phyloP scores from a whole-genome alignment of 257 asterid genomes.

The Nemophila menziesii region DNA sequence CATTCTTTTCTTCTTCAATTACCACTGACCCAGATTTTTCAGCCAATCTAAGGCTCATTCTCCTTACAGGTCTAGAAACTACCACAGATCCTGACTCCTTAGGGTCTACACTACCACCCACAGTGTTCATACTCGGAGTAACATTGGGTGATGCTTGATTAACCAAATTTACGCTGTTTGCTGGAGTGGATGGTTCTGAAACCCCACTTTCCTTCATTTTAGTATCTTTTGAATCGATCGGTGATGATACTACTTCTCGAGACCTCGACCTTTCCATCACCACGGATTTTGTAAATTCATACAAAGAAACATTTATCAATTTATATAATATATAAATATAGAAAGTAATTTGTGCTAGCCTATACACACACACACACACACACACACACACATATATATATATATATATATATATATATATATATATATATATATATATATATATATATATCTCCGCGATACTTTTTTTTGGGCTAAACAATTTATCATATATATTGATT shows the following conservation, averaged over 20 bases:
- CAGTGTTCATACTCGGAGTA: slow-evolving; percentile 20
- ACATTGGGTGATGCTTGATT: slow-evolving; percentile 11
- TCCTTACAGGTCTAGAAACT: slow-evolving; percentile 21
- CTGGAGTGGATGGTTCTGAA: slow-evolving; percentile 50
- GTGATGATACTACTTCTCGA: slow-evolving; percentile 22
- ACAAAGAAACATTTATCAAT: background rate
- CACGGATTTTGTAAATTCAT: slow-evolving; percentile 7
- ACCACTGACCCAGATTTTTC: slow-evolving; percentile 25
- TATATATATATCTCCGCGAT: no score
- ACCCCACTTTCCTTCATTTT: slow-evolving; percentile 14
- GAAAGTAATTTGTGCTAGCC: background rate
- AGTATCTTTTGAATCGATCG: slow-evolving; percentile 11
- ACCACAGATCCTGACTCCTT: slow-evolving; percentile 6
- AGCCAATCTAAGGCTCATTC: slow-evolving; percentile 63
- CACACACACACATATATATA: no score
- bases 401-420: no score
- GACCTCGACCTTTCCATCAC: slow-evolving; percentile 59
- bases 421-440: no score
- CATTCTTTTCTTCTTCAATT: slow-evolving; percentile 6
- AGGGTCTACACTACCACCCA: slow-evolving; percentile 4
- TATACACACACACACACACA: no score
- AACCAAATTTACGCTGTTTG: slow-evolving; percentile 22
- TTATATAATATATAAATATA: background rate
- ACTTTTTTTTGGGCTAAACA: no score
- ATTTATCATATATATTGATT: background rate